Evolutionary conservation across 192 early-diverging fungal species (phyloP), one percentile per base, ranked within the genome.

Genomic region (Dissophora ornata): DNA sequence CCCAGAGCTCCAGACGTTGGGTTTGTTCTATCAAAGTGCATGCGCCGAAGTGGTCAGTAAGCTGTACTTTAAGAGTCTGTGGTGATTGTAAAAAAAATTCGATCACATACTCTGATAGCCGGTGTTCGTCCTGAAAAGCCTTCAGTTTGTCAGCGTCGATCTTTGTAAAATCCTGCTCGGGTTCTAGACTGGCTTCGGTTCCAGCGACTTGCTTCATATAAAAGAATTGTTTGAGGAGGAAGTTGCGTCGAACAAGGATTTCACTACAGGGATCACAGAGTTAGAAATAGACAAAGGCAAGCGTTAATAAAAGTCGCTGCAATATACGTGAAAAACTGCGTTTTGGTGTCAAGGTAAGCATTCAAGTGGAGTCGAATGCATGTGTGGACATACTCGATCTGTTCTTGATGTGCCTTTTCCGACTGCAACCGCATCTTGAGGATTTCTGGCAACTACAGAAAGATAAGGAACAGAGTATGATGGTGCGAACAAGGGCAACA

Each of bases 371-470:
- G n/a, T n/a, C n/a, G n/a, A n/a, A n/a, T n/a, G n/a, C n/a, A n/a
- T n/a, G n/a, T n/a, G n/a, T n/a, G n/a, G n/a, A 60, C 73, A 24
- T 77, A 77, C 73, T 62, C 65, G 19, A 77, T 77, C 38, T 77
- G 57, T 19, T 77, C 73, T 28, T 67, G 73, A 33, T 77, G 73
- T 24, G 64, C 48, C 41, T 77, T 67, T 50, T 77, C 73, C 34
- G 73, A 62, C 53, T 67, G 59, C 44, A 77, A 58, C 64, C 73
- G 64, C 73, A 77, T 77, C 54, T 77, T 77, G 52, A 77, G 63
- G 30, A 77, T 58, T 18, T 67, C 51, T 49, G 73, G 64, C 73
- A 77, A 57, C 73, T 77, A 62, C 24, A 16, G 5, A 12, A 26
- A 32, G 44, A n/a, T 4, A 16, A 26, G 46, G 57, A 26, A 44